Base-by-base conservation (phyloP, 2,329 filamentous ascomycete genomes). In the Neofusicoccum sp. region DNA sequence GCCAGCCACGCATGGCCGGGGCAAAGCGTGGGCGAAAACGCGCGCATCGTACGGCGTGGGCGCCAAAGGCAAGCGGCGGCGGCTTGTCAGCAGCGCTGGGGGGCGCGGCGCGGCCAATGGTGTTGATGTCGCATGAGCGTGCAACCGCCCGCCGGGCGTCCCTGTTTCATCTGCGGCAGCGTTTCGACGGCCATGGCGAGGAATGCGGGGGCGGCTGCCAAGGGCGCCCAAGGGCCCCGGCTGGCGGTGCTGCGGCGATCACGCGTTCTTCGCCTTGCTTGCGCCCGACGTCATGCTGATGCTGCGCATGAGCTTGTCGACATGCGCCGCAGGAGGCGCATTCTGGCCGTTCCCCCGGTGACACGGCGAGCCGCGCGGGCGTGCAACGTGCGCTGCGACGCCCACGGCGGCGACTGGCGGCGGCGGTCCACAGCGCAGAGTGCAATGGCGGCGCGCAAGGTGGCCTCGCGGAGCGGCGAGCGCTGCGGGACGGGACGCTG, bases 331-430 rank as follows among this genome's bases (percentile, higher is more conserved):
- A 7, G 14, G 45, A 16, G 5, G 33, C 16, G 47, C n/a, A n/a
- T n/a, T n/a, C n/a, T n/a, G n/a, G n/a, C n/a, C n/a, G n/a, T n/a
- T n/a, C n/a, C n/a, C n/a, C n/a, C n/a, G n/a, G n/a, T n/a, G n/a
- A n/a, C n/a, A n/a, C n/a, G n/a, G n/a, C n/a, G n/a, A n/a, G 51
- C 51, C 51, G 51, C 51, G 26, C 51, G 43, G 41, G 51, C 51
- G 24, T 20, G 38, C 36, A 56, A 56, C 51, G 48, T 26, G 31
- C 20, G 48, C 31, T 24, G 48, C 16, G 5, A 8, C 14, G 11
- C 9, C 11, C 11, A 16, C 45, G 14, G 20, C 41, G 20, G 16
- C 8, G 43, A 24, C n/a, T 26, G 8, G 43, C 24, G 14, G 43
- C 43, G 43, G 6, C 4, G 8, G n/a, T n/a, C 20, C 16, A 53